Evolutionary conservation across 1,139 yeast species (phyloP).

Genomic region (Taphrina pruni): DNA sequence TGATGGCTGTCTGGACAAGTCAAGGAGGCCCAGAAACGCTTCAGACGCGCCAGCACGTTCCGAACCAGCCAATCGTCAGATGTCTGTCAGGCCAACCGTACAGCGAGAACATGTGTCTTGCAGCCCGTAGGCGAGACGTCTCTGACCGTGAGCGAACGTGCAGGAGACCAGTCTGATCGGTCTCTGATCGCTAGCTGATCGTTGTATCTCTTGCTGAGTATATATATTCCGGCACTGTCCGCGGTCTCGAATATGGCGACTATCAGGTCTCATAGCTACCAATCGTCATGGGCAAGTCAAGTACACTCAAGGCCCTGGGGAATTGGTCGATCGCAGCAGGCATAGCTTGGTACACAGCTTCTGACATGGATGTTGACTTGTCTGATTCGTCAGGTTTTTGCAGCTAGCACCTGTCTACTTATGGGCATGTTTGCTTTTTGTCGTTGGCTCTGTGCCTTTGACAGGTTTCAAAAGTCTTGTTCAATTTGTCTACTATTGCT

Average conservation of each 20-base stretch:
- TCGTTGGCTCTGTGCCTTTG: conserved; percentile 17
- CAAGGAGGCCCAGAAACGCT: neutral
- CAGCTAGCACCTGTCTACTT: conserved; percentile 12
- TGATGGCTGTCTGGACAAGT: neutral
- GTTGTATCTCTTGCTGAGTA: neutral
- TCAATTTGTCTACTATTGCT: conserved; percentile 58
- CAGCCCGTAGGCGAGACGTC: neutral
- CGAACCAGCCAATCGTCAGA: neutral
- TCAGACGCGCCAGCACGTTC: neutral
- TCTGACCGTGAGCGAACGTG: neutral
- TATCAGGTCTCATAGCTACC: neutral
- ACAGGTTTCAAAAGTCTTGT: conserved; percentile 42
- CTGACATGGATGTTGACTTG: neutral
- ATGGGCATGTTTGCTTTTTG: conserved; percentile 15
- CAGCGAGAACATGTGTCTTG: neutral
- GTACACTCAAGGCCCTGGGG: neutral
- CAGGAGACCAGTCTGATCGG: neutral
- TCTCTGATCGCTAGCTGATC: too few relatives aligned
- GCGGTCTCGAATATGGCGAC: neutral
- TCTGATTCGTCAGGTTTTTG: conserved; percentile 6
- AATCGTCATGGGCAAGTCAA: neutral
- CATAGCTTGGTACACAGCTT: conserved; percentile 1
- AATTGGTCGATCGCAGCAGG: conserved; percentile 25
- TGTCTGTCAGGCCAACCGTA: neutral
- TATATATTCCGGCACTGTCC: neutral